Percentiles rank a stretch among this genome's conserved stretches.
Conservation (phyloP, 2,329 filamentous ascomycete species). For the Aspergillus aculeatus region DNA sequence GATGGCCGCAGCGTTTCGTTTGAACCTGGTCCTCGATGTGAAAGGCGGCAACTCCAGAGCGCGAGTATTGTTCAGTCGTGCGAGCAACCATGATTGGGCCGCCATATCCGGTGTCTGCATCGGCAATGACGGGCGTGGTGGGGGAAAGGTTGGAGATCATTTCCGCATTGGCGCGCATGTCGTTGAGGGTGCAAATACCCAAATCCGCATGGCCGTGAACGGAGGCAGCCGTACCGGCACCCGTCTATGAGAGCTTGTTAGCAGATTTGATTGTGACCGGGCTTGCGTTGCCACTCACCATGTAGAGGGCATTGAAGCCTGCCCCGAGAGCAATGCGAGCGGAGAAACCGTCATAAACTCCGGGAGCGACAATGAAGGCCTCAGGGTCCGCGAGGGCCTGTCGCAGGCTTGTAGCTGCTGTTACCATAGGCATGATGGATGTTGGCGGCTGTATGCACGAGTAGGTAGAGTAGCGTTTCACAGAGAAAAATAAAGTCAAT, state of each 20-base stretch:
- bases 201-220: constrained; percentile 52
- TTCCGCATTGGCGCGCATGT: constrained; percentile 54
- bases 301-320: constrained; percentile 53
- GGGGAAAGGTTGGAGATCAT: constrained; percentile 55
- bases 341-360: constrained; percentile 54
- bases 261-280: not conserved
- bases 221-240: constrained; percentile 52
- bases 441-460: constrained; percentile 5
- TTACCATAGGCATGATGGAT: constrained; percentile 24
- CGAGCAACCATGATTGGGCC: constrained; percentile 51
- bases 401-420: constrained; percentile 35
- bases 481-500: not conserved
- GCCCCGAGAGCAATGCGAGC: constrained; percentile 50
- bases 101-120: constrained; percentile 57
- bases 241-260: constrained; percentile 40
- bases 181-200: constrained; percentile 51
- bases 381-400: constrained; percentile 33
- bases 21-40: constrained; percentile 60
- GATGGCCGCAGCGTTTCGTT: constrained; percentile 44
- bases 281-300: constrained; percentile 37
- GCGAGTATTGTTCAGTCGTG: constrained; percentile 52
- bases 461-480: not conserved
- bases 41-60: constrained; percentile 55
- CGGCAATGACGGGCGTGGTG: constrained; percentile 52
- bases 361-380: constrained; percentile 47